Conservation (phyloP, 257 asterid genomes). For the Nicotiana attenuata region DNA sequence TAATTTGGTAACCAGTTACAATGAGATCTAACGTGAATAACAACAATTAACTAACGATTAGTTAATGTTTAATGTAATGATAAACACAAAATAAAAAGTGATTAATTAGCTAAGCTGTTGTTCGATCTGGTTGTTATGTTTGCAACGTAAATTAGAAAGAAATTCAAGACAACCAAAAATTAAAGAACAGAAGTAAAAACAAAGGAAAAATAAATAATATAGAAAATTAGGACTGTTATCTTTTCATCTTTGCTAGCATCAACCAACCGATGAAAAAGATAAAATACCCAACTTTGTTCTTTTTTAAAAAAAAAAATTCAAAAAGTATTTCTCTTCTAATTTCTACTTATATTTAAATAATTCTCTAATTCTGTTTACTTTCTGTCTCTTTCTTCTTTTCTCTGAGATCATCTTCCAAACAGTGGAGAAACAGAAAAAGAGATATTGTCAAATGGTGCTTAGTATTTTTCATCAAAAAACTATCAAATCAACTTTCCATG, state of each 20-base stretch:
- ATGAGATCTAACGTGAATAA: neutral
- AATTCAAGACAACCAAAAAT: neutral
- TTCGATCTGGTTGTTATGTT: neutral
- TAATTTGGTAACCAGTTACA: neutral
- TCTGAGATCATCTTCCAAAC: slow-evolving; percentile 9
- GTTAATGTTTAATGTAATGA: neutral
- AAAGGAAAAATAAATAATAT: neutral
- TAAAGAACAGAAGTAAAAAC: neutral
- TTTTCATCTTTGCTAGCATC: neutral
- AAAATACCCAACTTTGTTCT: neutral
- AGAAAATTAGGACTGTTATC: neutral
- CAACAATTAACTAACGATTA: slow-evolving; percentile 1
- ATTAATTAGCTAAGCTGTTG: slow-evolving; percentile 9
- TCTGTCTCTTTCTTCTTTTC: slow-evolving; percentile 20
- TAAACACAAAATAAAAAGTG: neutral
- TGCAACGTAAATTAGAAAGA: neutral
- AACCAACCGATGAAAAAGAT: slow-evolving; percentile 17
- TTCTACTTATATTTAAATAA: neutral
- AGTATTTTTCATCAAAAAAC: slow-evolving; percentile 6
- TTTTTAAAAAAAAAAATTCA: no score
- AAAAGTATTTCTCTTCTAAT: neutral
- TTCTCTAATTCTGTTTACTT: slow-evolving; percentile 5
- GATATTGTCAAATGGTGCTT: slow-evolving; percentile 26
- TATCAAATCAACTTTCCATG: slow-evolving; percentile 37
- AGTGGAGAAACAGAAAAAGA: slow-evolving; percentile 24